phyloP scores from a whole-genome alignment of 2,329 filamentous ascomycete genomes.

The Amylocarpus encephaloides region DNA sequence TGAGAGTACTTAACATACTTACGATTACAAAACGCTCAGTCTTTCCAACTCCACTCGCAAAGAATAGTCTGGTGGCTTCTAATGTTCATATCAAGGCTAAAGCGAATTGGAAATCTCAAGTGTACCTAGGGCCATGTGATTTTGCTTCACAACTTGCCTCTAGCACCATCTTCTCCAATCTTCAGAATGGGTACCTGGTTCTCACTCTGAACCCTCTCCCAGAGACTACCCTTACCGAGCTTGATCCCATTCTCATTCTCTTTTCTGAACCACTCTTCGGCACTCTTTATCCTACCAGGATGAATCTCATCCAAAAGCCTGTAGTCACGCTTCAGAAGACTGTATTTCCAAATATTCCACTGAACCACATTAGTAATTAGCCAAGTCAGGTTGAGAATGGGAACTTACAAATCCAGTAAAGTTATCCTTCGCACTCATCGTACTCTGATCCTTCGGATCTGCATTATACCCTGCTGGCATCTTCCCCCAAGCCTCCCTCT shows the following conservation, averaged over 20 bases:
- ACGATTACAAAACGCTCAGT: too few species aligned
- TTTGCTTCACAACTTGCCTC: conserved; percentile 16
- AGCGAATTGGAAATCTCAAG: too few species aligned
- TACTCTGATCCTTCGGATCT: conserved; percentile 31
- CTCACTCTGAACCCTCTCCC: conserved; percentile 30
- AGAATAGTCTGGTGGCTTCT: too few species aligned
- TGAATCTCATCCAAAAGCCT: conserved; percentile 45
- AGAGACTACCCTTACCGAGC: conserved; percentile 29
- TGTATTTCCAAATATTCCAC: conserved; percentile 41
- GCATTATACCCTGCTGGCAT: conserved; percentile 32
- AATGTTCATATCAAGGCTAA: too few species aligned
- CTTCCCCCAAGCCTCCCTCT: conserved; percentile 13
- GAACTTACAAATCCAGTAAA: conserved; percentile 39
- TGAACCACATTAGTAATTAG: background rate
- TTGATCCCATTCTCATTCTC: conserved; percentile 34
- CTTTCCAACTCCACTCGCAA: too few species aligned
- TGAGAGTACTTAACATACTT: too few species aligned
- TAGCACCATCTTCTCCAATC: conserved; percentile 24
- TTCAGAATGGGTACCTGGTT: conserved; percentile 27
- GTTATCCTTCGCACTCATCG: conserved; percentile 39
- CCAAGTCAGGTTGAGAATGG: background rate
- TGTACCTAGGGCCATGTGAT: background rate
- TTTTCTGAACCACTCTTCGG: conserved; percentile 42
- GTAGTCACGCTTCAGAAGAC: conserved; percentile 41
- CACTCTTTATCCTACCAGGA: conserved; percentile 41